A percentile compares a stretch with the other conserved stretches of the same genome.
Conservation (phyloP, 305 asterid species). For the Coffea humblotiana region DNA sequence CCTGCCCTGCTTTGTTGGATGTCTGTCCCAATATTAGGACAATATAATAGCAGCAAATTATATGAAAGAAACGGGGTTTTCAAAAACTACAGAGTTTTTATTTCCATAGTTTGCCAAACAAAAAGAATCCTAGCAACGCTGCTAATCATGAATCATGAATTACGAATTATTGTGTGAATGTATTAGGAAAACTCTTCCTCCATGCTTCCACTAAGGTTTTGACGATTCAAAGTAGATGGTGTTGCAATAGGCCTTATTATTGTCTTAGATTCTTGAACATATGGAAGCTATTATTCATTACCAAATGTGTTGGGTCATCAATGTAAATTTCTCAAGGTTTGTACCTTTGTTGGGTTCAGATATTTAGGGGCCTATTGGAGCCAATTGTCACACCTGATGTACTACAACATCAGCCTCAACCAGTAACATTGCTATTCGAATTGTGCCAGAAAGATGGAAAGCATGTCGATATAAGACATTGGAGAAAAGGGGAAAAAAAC, state of each 20-base stretch:
- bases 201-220: not conserved
- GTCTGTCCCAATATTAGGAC: not conserved
- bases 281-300: not conserved
- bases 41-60: not conserved
- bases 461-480: conserved; percentile 44
- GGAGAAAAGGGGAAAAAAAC: conserved; percentile 40
- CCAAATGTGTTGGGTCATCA: not conserved
- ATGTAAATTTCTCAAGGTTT: not conserved
- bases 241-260: not conserved
- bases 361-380: conserved; percentile 39
- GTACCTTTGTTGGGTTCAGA: conserved; percentile 19
- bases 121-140: too few relatives aligned
- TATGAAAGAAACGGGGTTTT: not conserved
- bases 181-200: not conserved
- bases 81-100: not conserved
- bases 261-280: not conserved
- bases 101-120: not conserved
- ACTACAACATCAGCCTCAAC: conserved; percentile 72
- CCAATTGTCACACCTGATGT: conserved; percentile 60
- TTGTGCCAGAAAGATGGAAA: conserved; percentile 72
- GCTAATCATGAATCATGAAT: too few relatives aligned
- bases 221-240: not conserved
- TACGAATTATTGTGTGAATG: too few relatives aligned
- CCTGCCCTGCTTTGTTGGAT: not conserved
- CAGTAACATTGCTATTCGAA: conserved; percentile 68